phyloP scores from a whole-genome alignment of 2,329 filamentous ascomycete species.

The Arthrobotrys iridis region DNA sequence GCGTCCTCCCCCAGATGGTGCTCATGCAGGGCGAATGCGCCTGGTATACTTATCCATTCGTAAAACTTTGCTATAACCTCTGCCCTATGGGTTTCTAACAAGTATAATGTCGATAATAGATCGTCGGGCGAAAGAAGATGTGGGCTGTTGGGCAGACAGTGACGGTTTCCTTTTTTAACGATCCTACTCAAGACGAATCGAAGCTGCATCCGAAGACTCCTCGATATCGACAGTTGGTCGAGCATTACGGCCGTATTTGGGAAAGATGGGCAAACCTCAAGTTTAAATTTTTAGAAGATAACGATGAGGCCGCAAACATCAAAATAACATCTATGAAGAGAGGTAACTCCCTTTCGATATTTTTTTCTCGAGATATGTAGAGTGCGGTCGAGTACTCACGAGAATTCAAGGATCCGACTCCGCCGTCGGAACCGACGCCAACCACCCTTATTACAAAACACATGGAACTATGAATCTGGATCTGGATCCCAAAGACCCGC shows the following conservation, averaged over 20 bases:
- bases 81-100: no score
- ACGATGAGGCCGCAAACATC: background rate
- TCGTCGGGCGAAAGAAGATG: background rate
- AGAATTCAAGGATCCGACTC: constrained; percentile 1
- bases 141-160: background rate
- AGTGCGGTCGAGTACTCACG: no score
- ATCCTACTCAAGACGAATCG: background rate
- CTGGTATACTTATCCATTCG: background rate
- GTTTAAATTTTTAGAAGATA: constrained; percentile 8
- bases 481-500: constrained; percentile 45
- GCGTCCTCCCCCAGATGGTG: background rate
- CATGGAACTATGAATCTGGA: constrained; percentile 58
- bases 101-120: no score
- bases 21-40: background rate
- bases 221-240: background rate
- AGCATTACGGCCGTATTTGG: background rate
- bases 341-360: constrained; percentile 5
- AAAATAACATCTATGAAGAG: background rate
- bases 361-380: no score
- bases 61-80: no score
- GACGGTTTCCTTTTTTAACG: background rate
- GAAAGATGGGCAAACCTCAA: constrained; percentile 13
- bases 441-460: background rate
- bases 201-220: background rate
- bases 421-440: constrained; percentile 10